Evolutionary conservation across 805 yeast genomes (phyloP), one percentile per base, ranked within the genome.

Genomic region (Ogataea paradorogensis): DNA sequence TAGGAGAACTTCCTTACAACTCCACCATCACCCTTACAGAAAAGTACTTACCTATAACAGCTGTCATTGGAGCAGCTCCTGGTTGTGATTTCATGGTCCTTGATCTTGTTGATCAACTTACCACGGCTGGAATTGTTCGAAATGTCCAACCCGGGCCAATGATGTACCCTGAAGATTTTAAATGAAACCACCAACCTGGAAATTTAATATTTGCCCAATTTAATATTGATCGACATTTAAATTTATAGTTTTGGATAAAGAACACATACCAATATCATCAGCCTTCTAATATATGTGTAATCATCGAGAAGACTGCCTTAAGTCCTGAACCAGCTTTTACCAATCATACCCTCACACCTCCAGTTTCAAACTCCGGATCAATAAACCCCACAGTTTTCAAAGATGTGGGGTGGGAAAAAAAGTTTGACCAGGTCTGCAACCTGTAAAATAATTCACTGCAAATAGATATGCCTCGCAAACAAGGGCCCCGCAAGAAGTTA

Each of bases 11-110:
- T 16, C 33, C 46, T 10, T 42, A 42, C 36, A 42, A 42, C 24
- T 42, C 46, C 7, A 37, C 46, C 8, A 42, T 42, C 33, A 38
- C 46, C 7, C 27, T 42, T 5, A 42, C 46, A 3, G 46, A 42
- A 24, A 42, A 42, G 15, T 42, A 42, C 18, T 29, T 42, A 4
- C 46, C 46, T 5, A 42, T 42, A 14, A 38, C 46, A 7, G 46
- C 46, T 5, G 37, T 33, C 20, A 42, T 42, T 16, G 46, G 46
- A 5, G 46, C 46, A 3, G 46, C 46, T 15, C 46, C 46, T 9
- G 46, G 46, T 3, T 42, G 46, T 35, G 46, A 42, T 14, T 42
- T 42, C 33, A 42, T 42, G 46, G 38, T 42, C 8, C 24, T 42
- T 20, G 46, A 42, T 6, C 27, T 42, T 4, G 33, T 42, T 27